Evolutionary conservation across 2,329 filamentous ascomycete genomes (phyloP).

Genomic region (Penicillium sp.): DNA sequence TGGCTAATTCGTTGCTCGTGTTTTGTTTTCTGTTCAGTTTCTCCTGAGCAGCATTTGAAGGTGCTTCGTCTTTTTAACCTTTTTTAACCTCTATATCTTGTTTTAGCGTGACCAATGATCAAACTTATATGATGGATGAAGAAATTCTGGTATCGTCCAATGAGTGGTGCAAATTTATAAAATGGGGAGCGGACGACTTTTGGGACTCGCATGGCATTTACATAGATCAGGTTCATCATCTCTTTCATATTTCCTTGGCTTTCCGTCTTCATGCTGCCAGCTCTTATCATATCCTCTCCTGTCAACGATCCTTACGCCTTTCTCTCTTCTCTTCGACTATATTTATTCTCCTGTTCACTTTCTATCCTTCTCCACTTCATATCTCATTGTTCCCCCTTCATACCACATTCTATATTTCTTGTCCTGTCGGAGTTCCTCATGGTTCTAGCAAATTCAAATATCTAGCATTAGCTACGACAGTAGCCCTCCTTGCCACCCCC

Average conservation of each 20-base stretch:
- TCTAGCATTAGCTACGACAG: constrained; percentile 32
- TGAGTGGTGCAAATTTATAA: constrained; percentile 45
- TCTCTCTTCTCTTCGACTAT: constrained; percentile 2
- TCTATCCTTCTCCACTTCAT: constrained; percentile 25
- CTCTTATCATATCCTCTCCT: constrained; percentile 15
- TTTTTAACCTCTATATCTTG: constrained; percentile 33
- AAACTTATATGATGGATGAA: constrained; percentile 47
- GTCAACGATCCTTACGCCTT: constrained; percentile 10
- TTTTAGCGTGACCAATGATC: constrained; percentile 49
- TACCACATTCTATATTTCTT: constrained; percentile 38
- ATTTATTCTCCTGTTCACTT: constrained; percentile 19
- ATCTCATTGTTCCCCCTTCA: constrained; percentile 26
- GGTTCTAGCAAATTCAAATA: constrained; percentile 40
- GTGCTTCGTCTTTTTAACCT: constrained; percentile 25
- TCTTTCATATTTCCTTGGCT: constrained; percentile 32
- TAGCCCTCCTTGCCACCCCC: constrained; percentile 10
- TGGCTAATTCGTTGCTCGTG: constrained; percentile 10
- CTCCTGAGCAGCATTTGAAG: constrained; percentile 18
- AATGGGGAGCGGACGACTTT: constrained; percentile 44
- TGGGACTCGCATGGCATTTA: constrained; percentile 46
- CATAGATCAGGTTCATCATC: constrained; percentile 45
- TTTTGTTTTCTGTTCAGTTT: constrained; percentile 23
- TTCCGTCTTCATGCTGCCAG: constrained; percentile 13
- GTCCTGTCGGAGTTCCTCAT: constrained; percentile 37
- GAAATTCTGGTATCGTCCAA: constrained; percentile 40